A percentile compares a stretch with the other conserved stretches of the same genome.
Evolutionary conservation across 2,329 filamentous ascomycete species (phyloP).

Genomic region (Exserohilum turcica): DNA sequence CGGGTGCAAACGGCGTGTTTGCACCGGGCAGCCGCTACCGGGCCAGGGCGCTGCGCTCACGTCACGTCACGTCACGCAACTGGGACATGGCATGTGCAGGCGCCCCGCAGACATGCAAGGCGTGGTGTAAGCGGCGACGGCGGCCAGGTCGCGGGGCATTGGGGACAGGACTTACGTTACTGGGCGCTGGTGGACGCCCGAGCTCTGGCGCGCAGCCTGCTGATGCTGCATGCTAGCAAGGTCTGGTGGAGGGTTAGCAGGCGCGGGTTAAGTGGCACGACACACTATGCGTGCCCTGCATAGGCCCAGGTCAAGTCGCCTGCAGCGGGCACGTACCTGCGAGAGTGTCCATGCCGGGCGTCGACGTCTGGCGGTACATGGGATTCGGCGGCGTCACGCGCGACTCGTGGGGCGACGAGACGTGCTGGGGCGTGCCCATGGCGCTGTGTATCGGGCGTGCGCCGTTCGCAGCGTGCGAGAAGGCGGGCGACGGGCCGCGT

Average conservation of each 20-base stretch:
- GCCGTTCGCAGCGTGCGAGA: slow-evolving; percentile 38
- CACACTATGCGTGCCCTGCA: slow-evolving; percentile 1
- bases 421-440: slow-evolving; percentile 38
- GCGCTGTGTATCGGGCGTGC: slow-evolving; percentile 38
- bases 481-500: slow-evolving; percentile 37
- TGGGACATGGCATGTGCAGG: not conserved
- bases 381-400: slow-evolving; percentile 43
- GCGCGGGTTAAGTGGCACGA: not conserved
- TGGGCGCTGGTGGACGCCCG: slow-evolving; percentile 41
- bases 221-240: slow-evolving; percentile 56
- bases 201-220: slow-evolving; percentile 48
- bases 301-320: not conserved
- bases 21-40: slow-evolving; percentile 25
- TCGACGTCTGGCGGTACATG: slow-evolving; percentile 50
- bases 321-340: slow-evolving; percentile 48
- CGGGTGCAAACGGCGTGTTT: slow-evolving; percentile 17
- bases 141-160: not conserved
- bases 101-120: not conserved
- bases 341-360: slow-evolving; percentile 55
- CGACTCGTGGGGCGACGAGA: slow-evolving; percentile 40
- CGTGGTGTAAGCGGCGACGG: not conserved
- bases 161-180: slow-evolving; percentile 38
- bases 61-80: slow-evolving; percentile 10
- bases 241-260: slow-evolving; percentile 41
- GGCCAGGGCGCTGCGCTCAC: slow-evolving; percentile 20